These are phyloP conservation scores for Scenedesmus sp. DNA, from an alignment of 163 green algal genomes.

Conservation along the genomic window DNA sequence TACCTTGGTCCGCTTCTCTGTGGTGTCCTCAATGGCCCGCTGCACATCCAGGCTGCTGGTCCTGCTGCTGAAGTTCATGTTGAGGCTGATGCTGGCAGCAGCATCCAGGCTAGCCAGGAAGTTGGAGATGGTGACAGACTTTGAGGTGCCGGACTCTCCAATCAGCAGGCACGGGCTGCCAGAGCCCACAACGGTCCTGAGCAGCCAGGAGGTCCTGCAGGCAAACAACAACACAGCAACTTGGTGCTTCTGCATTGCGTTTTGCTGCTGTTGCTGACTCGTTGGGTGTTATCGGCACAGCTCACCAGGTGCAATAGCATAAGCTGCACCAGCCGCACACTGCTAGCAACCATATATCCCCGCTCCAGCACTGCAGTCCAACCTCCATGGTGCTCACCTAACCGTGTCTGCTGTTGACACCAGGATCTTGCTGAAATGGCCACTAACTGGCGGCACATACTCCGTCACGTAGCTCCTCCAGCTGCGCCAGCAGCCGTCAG, in stretches of 20 bases:
- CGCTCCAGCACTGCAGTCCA: neutral
- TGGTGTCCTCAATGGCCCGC: slow-evolving; percentile 80
- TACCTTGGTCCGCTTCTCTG: slow-evolving; percentile 88
- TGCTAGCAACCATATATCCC: neutral
- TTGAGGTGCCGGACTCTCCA: slow-evolving; percentile 87
- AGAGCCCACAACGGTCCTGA: slow-evolving; percentile 68
- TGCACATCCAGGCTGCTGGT: slow-evolving; percentile 83
- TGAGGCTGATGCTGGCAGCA: slow-evolving; percentile 71
- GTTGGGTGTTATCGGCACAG: too few species aligned
- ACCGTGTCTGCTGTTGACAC: slow-evolving; percentile 88
- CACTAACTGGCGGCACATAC: slow-evolving; percentile 73
- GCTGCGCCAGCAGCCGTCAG: slow-evolving; percentile 72
- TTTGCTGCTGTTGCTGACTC: neutral
- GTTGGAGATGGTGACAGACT: slow-evolving; percentile 85
- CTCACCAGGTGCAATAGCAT: neutral
- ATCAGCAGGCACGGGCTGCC: slow-evolving; percentile 83
- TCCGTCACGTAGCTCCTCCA: slow-evolving; percentile 74
- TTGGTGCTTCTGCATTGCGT: neutral
- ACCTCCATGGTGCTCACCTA: slow-evolving; percentile 40
- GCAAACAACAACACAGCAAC: neutral
- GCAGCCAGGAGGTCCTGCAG: slow-evolving; percentile 76
- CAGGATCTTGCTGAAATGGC: slow-evolving; percentile 85
- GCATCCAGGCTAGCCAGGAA: slow-evolving; percentile 76
- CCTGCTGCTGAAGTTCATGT: slow-evolving; percentile 87
- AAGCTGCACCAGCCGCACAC: neutral